These are phyloP conservation scores for Trichoderma koningiopsis DNA, from an alignment of 2,329 filamentous ascomycete genomes.

Conservation along the genomic window DNA sequence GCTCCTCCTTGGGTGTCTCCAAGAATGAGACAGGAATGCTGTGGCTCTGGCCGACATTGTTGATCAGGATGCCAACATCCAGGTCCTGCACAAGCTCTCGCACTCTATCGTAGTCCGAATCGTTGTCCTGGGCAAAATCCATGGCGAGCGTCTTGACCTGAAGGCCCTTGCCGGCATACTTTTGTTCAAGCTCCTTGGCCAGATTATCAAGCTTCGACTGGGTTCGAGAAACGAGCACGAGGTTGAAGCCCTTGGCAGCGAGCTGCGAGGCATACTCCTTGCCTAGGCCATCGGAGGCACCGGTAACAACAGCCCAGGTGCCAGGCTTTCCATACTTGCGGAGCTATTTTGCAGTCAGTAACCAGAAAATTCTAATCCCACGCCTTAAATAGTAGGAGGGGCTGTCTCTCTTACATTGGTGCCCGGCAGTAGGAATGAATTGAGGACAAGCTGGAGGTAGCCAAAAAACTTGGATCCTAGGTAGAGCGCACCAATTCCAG, in stretches of 20 bases:
- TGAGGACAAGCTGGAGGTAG: constrained; percentile 63
- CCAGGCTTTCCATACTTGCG: constrained; percentile 88
- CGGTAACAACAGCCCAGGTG: constrained; percentile 92
- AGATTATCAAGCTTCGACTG: constrained; percentile 83
- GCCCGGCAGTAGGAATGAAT: constrained; percentile 68
- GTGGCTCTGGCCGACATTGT: constrained; percentile 96
- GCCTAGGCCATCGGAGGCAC: constrained; percentile 93
- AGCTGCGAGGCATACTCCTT: constrained; percentile 95
- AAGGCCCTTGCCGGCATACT: constrained; percentile 62
- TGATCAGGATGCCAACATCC: constrained; percentile 85
- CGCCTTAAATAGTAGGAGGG: background rate
- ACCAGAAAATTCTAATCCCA: background rate
- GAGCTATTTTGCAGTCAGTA: constrained; percentile 52
- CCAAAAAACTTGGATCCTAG: constrained; percentile 59
- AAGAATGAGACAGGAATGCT: constrained; percentile 88
- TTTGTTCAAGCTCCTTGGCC: constrained; percentile 71
- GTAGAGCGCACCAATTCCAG: constrained; percentile 61
- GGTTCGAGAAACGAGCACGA: constrained; percentile 94
- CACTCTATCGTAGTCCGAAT: constrained; percentile 77
- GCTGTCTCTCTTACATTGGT: constrained; percentile 53
- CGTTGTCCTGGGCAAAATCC: constrained; percentile 83
- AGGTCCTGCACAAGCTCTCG: constrained; percentile 68
- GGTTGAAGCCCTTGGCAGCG: constrained; percentile 88
- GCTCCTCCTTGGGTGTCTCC: constrained; percentile 75
- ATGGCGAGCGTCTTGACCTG: constrained; percentile 81